Percentiles rank a stretch among this genome's conserved stretches.
Conservation (phyloP, 1,139 yeast genomes). For the Nadsonia commutata region DNA sequence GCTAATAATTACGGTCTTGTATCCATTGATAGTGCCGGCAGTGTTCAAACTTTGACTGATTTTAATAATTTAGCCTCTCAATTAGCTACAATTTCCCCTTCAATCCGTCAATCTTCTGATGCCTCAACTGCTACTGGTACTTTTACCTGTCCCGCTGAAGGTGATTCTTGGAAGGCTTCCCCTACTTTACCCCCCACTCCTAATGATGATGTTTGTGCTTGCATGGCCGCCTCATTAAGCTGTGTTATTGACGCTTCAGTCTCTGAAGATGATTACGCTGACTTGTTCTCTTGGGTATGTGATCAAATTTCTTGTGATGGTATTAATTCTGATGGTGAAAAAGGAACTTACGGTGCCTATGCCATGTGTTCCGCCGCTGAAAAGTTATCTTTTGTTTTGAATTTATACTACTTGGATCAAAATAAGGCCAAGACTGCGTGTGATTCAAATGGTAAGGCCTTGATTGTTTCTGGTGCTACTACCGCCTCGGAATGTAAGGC, state of each 20-base stretch:
- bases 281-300: constrained; percentile 38
- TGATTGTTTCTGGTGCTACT: constrained; percentile 31
- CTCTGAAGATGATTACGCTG: constrained; percentile 31
- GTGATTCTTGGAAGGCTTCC: constrained; percentile 36
- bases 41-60: constrained; percentile 47
- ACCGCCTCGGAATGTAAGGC: constrained; percentile 38
- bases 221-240: constrained; percentile 31
- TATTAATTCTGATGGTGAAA: constrained; percentile 4
- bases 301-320: constrained; percentile 22
- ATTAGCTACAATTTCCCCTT: constrained; percentile 40
- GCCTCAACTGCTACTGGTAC: constrained; percentile 30
- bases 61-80: constrained; percentile 30
- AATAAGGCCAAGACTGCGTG: constrained; percentile 39
- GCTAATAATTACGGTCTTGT: constrained; percentile 79
- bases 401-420: constrained; percentile 38
- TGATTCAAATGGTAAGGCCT: constrained; percentile 43
- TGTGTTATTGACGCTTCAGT: constrained; percentile 35
- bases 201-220: constrained; percentile 42
- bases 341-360: constrained; percentile 26
- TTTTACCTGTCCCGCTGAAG: constrained; percentile 32
- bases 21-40: constrained; percentile 32
- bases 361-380: constrained; percentile 46
- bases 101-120: constrained; percentile 36
- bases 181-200: constrained; percentile 67
- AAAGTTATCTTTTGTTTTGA: constrained; percentile 46